phyloP scores from a whole-genome alignment of 2,329 filamentous ascomycete genomes.

The Ceratocystis variospora region DNA sequence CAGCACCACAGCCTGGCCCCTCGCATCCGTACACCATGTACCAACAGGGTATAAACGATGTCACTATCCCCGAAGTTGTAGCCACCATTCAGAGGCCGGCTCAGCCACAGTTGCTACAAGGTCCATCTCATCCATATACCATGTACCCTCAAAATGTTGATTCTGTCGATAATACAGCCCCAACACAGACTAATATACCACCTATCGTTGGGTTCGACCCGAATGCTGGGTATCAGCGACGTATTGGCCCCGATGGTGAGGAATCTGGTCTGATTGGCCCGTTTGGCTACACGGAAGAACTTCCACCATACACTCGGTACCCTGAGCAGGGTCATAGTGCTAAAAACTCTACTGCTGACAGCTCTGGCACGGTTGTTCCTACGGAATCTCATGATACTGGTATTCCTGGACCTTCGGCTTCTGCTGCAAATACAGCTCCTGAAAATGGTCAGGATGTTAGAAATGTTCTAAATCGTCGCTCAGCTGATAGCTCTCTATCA shows the following conservation, averaged over 20 bases:
- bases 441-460: not conserved
- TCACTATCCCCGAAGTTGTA: not conserved
- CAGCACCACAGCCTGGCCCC: conserved; percentile 13
- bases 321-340: conserved; percentile 55
- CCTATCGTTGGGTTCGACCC: conserved; percentile 64
- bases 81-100: not conserved
- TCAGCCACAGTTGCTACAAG: conserved; percentile 24
- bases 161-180: conserved; percentile 49
- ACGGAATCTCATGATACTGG: not conserved
- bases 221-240: conserved; percentile 53
- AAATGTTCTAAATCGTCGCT: not conserved
- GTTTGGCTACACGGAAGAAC: conserved; percentile 76
- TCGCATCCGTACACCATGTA: conserved; percentile 19
- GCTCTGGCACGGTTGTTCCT: conserved; percentile 10
- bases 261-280: conserved; percentile 83
- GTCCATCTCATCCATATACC: conserved; percentile 70
- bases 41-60: conserved; percentile 17
- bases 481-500: too few species aligned
- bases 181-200: conserved; percentile 33
- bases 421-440: conserved; percentile 10
- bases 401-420: not conserved
- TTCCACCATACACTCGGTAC: conserved; percentile 84
- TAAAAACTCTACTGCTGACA: conserved; percentile 29
- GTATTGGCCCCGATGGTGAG: conserved; percentile 66
- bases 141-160: conserved; percentile 72